Percentiles rank a stretch among this genome's conserved stretches.
Conservation (phyloP, 768 basidiomycete genomes). For the Phlebiopsis flavidoalba region DNA sequence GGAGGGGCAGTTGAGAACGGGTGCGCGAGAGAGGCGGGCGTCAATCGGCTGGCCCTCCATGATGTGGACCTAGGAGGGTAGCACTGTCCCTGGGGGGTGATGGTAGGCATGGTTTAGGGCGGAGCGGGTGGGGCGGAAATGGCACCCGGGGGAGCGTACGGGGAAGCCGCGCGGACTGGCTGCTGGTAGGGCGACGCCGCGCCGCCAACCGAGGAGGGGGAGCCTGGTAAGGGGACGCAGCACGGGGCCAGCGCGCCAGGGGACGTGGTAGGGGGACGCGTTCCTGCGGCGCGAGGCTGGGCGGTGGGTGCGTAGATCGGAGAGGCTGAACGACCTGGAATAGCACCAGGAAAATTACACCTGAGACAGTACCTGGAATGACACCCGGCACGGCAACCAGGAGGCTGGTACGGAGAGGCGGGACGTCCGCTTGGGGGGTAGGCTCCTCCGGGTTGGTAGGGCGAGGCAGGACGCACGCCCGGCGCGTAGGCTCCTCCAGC, state of each 20-base stretch:
- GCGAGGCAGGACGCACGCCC: constrained; percentile 13
- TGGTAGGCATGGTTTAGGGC: constrained; percentile 11
- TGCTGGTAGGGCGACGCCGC: constrained; percentile 17
- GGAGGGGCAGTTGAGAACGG: constrained; percentile 11
- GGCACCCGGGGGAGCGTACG: constrained; percentile 11
- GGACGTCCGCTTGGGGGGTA: constrained; percentile 1
- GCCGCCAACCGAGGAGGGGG: constrained; percentile 13
- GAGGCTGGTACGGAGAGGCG: constrained; percentile 16
- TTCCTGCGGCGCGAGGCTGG: constrained; percentile 12
- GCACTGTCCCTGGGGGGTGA: constrained; percentile 26
- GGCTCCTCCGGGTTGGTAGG: constrained; percentile 7
- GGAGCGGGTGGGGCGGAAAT: constrained; percentile 9
- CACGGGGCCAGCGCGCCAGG: constrained; percentile 4
- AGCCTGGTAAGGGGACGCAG: constrained; percentile 17
- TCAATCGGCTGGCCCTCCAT: constrained; percentile 41
- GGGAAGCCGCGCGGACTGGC: constrained; percentile 15
- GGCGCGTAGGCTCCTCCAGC: not conserved
- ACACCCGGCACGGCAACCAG: too few species aligned
- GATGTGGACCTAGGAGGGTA: constrained; percentile 46
- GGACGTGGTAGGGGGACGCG: constrained; percentile 16
- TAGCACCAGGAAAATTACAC: not conserved
- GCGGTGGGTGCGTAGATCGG: constrained; percentile 13
- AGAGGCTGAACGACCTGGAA: constrained; percentile 5
- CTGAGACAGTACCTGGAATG: too few species aligned
- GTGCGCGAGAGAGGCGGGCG: constrained; percentile 14